A percentile compares a stretch with the other conserved stretches of the same genome.
These are phyloP conservation scores for Macadamia integrifolia DNA, from an alignment of 164 flowering plant genomes.

Conservation along the genomic window DNA sequence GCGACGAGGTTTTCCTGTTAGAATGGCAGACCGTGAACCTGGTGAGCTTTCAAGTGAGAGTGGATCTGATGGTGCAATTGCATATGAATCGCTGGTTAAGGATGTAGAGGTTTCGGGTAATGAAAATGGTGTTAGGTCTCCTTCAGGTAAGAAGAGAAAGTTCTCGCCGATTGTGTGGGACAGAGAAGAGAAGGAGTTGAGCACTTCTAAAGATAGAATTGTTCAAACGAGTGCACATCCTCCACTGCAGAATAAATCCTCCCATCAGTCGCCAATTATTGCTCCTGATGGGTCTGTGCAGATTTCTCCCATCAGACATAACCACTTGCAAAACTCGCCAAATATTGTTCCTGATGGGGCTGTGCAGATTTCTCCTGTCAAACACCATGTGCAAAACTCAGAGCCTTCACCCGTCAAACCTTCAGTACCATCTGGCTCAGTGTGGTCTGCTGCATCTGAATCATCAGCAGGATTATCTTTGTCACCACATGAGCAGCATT, in stretches of 20 bases:
- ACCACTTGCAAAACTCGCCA: slow-evolving; percentile 9
- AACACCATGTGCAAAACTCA: not conserved
- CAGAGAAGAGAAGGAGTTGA: slow-evolving; percentile 22
- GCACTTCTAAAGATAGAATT: slow-evolving; percentile 11
- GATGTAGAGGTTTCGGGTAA: slow-evolving; percentile 22
- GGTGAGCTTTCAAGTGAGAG: slow-evolving; percentile 87
- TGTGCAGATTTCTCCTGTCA: too few species aligned
- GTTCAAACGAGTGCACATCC: slow-evolving; percentile 19
- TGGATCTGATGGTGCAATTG: slow-evolving; percentile 67
- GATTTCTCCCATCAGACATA: slow-evolving; percentile 23
- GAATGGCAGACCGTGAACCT: slow-evolving; percentile 52
- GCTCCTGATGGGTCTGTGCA: slow-evolving; percentile 25
- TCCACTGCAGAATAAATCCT: slow-evolving; percentile 35
- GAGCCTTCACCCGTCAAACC: slow-evolving; percentile 23
- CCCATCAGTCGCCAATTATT: slow-evolving; percentile 29
- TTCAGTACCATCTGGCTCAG: slow-evolving; percentile 10
- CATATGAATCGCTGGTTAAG: slow-evolving; percentile 26
- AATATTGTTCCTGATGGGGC: too few species aligned
- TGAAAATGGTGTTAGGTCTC: slow-evolving; percentile 37
- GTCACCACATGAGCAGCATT: slow-evolving; percentile 20
- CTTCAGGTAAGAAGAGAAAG: slow-evolving; percentile 54
- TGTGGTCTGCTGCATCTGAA: slow-evolving; percentile 13
- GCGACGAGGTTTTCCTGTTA: slow-evolving; percentile 26
- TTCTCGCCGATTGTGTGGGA: slow-evolving; percentile 57
- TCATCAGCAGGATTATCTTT: slow-evolving; percentile 25